A percentile compares a stretch with the other conserved stretches of the same genome.
phyloP scores from a whole-genome alignment of 768 basidiomycete species.

The Mycena epipterygia region DNA sequence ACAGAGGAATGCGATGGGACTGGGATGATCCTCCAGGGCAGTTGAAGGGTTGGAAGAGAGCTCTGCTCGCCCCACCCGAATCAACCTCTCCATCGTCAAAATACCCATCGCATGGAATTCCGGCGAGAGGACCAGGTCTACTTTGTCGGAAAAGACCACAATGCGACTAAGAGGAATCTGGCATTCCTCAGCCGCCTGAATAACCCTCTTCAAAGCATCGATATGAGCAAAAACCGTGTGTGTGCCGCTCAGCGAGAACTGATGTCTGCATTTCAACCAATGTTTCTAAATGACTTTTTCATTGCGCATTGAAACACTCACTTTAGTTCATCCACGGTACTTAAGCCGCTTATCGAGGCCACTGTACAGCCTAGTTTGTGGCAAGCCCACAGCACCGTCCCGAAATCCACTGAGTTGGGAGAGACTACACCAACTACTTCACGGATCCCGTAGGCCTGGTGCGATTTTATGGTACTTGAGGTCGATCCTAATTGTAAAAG shows the following conservation, averaged over 20 bases:
- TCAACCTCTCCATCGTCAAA: background rate
- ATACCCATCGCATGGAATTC: background rate
- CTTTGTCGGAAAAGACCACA: background rate
- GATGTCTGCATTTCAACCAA: background rate
- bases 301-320: too few relatives aligned
- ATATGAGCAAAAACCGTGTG: background rate
- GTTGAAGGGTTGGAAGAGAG: background rate
- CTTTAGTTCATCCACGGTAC: constrained; percentile 3
- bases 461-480: background rate
- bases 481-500: background rate
- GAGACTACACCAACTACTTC: constrained; percentile 6
- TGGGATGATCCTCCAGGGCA: background rate
- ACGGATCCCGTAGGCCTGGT: background rate
- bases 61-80: background rate
- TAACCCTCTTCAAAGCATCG: background rate
- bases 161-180: background rate
- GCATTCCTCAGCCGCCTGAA: background rate
- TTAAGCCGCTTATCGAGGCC: background rate
- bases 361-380: constrained; percentile 22
- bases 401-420: constrained; percentile 18
- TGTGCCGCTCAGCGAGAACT: constrained; percentile 6
- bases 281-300: too few relatives aligned
- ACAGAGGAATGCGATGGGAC: constrained; percentile 11
- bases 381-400: constrained; percentile 1
- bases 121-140: background rate